phyloP scores from a whole-genome alignment of 768 basidiomycete genomes.

The Trametes meyenii region DNA sequence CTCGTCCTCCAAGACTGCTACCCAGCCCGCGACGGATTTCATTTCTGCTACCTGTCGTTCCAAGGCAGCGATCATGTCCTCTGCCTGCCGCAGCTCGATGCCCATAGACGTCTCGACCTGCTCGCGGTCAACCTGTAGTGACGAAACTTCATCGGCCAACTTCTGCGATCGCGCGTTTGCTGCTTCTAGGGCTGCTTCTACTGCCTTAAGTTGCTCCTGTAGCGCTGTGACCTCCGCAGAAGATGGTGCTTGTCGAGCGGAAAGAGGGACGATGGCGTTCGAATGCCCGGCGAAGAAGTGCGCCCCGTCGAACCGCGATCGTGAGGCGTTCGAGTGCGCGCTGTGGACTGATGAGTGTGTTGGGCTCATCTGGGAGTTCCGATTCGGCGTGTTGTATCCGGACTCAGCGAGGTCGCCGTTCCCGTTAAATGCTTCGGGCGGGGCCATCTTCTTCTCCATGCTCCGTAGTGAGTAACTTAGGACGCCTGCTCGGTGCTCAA shows the following conservation, averaged over 20 bases:
- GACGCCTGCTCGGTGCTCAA: slow-evolving; percentile 85
- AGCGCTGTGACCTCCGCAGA: slow-evolving; percentile 53
- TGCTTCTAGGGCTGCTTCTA: slow-evolving; percentile 56
- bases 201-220: slow-evolving; percentile 67
- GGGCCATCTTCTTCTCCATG: slow-evolving; percentile 58
- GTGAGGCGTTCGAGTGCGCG: slow-evolving; percentile 46
- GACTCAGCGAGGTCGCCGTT: slow-evolving; percentile 47
- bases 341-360: slow-evolving; percentile 47
- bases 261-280: slow-evolving; percentile 59
- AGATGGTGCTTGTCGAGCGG: slow-evolving; percentile 42
- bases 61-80: slow-evolving; percentile 63
- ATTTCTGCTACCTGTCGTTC: slow-evolving; percentile 57
- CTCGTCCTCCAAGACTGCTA: slow-evolving; percentile 48
- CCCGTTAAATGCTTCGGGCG: slow-evolving; percentile 16
- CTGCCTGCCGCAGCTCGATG: slow-evolving; percentile 66
- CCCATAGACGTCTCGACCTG: slow-evolving; percentile 65
- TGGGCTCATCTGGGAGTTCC: slow-evolving; percentile 55
- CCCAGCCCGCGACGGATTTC: slow-evolving; percentile 45
- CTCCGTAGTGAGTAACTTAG: slow-evolving; percentile 70
- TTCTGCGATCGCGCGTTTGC: slow-evolving; percentile 66
- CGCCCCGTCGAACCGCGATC: slow-evolving; percentile 72
- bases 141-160: slow-evolving; percentile 60
- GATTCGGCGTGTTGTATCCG: slow-evolving; percentile 55
- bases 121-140: slow-evolving; percentile 67
- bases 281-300: slow-evolving; percentile 86